These are phyloP conservation scores for Acacia confusa DNA, from an alignment of 306 rosid genomes.

Conservation along the genomic window DNA sequence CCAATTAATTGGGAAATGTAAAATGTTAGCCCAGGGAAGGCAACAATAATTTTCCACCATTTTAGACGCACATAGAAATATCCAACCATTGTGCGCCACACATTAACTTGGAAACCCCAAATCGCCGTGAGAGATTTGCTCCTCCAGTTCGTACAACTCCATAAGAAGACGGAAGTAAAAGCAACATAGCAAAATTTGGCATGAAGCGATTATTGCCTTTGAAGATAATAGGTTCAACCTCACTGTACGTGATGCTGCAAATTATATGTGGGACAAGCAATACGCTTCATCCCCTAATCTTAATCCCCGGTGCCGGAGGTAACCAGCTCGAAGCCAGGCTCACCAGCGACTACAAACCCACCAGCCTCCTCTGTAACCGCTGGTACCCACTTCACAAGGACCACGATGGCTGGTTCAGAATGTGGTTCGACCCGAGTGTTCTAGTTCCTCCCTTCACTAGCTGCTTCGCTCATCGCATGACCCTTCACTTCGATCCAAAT, in stretches of 20 bases:
- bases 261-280: neutral
- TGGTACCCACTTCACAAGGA: constrained; percentile 61
- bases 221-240: neutral
- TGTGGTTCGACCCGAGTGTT: constrained; percentile 79
- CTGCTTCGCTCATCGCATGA: constrained; percentile 88
- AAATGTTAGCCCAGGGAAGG: neutral
- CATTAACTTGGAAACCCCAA: neutral
- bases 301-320: constrained; percentile 86
- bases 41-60: neutral
- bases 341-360: constrained; percentile 53
- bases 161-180: neutral
- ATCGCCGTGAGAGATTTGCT: neutral
- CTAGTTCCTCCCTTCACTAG: constrained; percentile 65
- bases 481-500: constrained; percentile 50
- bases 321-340: constrained; percentile 83
- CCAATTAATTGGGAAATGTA: neutral
- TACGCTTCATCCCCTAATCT: constrained; percentile 63
- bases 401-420: constrained; percentile 76
- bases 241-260: neutral
- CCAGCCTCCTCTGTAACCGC: constrained; percentile 53
- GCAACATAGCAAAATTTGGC: neutral
- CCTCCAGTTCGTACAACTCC: neutral
- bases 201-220: constrained; percentile 31
- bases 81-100: neutral
- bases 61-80: neutral